Base-by-base conservation (phyloP, 176 grass and related monocot species). In the Otatea glauca region DNA sequence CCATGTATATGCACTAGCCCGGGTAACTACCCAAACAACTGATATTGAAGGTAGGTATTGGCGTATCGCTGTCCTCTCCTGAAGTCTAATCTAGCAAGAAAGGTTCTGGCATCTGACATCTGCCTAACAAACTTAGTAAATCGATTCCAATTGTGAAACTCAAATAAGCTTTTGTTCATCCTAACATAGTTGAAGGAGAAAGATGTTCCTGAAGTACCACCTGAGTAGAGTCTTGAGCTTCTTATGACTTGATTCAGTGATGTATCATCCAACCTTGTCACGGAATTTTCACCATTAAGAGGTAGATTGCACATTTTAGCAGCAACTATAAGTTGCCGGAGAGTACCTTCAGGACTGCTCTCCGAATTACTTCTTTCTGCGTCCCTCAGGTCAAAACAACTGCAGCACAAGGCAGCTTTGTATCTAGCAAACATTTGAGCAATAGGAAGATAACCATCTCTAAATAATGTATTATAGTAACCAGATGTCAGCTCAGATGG, bases 111-210 rank as follows among this genome's bases (percentile, higher is more conserved):
- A 77, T 90, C 90, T 56, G 93, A 92, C 93, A 94, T 94, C 74
- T 89, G 88, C 85, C 88, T 90, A 62, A 94, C 93, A 64, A 94
- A 92, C 80, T 84, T 94, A 2, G 88, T 83, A 44, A 94, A 92
- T 7, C 93, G 78, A 29, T 29, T 92, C 93, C 93, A 94, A 13
- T 90, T 94, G 51, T 90, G 85, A 9, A 78, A 79, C 62, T 94
- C 90, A 68, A 92, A 94, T 61, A 94, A 65, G 71, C 77, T 90
- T 27, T 80, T 94, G 85, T 88, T 90, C 93, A 94, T 94, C 84
- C 93, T 90, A 27, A 94, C 90, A 55, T 94, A 94, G 78, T 94
- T 94, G 74, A 94, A 94, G 48, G 90, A 94, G 59, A 94, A 88
- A 34, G 93, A 88, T 21, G 90, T 39, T 56, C 81, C 88, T 17